A percentile compares a stretch with the other conserved stretches of the same genome.
Evolutionary conservation across 2,329 filamentous ascomycete species (phyloP).

Genomic region (Graphilbum sp.): DNA sequence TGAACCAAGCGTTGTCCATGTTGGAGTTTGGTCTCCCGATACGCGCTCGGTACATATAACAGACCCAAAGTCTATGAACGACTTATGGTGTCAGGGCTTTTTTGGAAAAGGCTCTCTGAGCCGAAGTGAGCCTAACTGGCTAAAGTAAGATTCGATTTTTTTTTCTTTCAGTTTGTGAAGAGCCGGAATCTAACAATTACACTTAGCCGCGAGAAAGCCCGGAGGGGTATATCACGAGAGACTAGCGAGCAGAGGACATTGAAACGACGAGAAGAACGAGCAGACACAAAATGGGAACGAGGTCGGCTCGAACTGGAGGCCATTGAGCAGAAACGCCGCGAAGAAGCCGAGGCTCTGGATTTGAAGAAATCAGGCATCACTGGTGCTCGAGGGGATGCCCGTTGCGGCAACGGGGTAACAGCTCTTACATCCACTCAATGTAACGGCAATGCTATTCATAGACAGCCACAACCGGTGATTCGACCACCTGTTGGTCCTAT

Average conservation of each 20-base stretch:
- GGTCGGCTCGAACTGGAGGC: conserved; percentile 76
- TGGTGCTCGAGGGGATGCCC: no score
- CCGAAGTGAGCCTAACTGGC: conserved; percentile 88
- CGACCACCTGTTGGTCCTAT: conserved; percentile 26
- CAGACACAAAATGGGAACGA: conserved; percentile 75
- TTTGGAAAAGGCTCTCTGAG: conserved; percentile 90
- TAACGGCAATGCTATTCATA: no score
- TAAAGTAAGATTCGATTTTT: conserved; percentile 29
- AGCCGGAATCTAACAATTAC: no score
- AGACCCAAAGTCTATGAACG: conserved; percentile 57
- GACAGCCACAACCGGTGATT: background rate
- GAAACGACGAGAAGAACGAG: conserved; percentile 62
- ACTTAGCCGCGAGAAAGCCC: background rate
- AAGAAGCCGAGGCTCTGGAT: conserved; percentile 24
- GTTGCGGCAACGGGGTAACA: no score
- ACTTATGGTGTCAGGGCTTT: conserved; percentile 92
- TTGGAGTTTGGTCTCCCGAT: conserved; percentile 63
- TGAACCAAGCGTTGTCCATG: conserved; percentile 48
- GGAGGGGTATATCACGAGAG: conserved; percentile 18
- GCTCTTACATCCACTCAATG: no score
- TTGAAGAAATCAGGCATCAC: no score
- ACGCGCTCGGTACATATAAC: conserved; percentile 75
- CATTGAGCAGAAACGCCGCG: conserved; percentile 49
- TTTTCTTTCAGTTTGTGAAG: no score
- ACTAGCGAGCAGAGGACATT: conserved; percentile 67